Base-by-base conservation (phyloP, 1,284 basidiomycete species). In the Ganoderma resinaceum region DNA sequence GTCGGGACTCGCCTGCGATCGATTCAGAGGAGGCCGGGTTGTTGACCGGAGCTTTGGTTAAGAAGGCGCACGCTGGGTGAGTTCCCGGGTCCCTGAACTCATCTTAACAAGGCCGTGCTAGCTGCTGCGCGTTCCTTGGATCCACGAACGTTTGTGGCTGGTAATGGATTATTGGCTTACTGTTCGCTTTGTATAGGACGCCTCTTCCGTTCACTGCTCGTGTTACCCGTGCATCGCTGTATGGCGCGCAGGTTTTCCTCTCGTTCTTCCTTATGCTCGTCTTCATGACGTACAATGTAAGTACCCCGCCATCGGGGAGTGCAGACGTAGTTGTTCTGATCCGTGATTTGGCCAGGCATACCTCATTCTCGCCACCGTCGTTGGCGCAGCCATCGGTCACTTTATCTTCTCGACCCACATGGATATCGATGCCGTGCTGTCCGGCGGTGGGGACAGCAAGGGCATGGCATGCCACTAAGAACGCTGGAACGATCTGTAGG, bases 191-290 rank as follows among this genome's bases (percentile, higher is more conserved):
- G 59, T 66, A 26, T 69, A 89, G 88, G 26, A 80, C 80, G 16
- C 79, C 77, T 9, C 82, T 92, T 0, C 90, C 92, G 0, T 68
- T 78, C 40, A 66, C 80, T 14, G 80, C 85, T 49, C 89, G 92
- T 23, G 66, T 84, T 20, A 75, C 89, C 40, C 86, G 93, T 37
- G 91, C 93, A 3, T 67, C 78, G 4, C 77, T 93, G 35, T 95
- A 95, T 74, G 92, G 88, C 37, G 79, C 81, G 8, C 87, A 86
- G 5, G 87, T 93, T 37, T 89, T 90, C 79, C 77, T 94, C 62
- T 94, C 92, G 33, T 93, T 93, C 83, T 95, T 95, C 86, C 87
- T 95, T 75, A 95, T 95, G 93, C 82, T 95, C 66, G 87, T 95
- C 57, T 94, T 93, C 81, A 95, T 95, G 93, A 95, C 93, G 7